Base-by-base conservation (phyloP, 441 rosid species). In the Biscutella laevigata region DNA sequence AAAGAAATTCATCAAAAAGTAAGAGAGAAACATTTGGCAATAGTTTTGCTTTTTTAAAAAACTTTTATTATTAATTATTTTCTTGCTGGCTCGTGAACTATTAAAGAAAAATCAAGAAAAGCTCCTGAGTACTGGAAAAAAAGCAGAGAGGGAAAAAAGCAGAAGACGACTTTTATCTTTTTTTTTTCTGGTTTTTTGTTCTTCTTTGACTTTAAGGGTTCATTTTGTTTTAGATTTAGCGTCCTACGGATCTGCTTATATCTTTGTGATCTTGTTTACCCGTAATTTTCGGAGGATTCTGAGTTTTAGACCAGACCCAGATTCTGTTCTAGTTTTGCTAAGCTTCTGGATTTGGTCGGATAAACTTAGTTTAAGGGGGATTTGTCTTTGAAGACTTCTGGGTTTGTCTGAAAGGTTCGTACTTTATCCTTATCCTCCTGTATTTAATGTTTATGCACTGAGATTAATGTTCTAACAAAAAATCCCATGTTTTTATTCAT, bases 11-110 rank as follows among this genome's bases (percentile, higher is more conserved):
- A 58, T 8, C 9, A 5, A 32, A 24, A 48, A 28, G 45, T 38
- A 59, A 49, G 11, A 13, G 4, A 6, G 46, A 45, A 47, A 41
- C 47, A 37, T 28, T 46, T 28, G 33, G 26, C 2, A 20, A 30
- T 40, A 47, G 38, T 17, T 47, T 40, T 5, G 19, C 19, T 19
- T 39, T 4, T 19, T 39, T 39, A 19, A n/a, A n/a, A n/a, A n/a
- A n/a, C n/a, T n/a, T 19, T 65, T 43, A 37, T 52, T 36, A 5
- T 58, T 52, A 57, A 57, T 30, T 43, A 30, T 52, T 66, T 51
- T 22, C 65, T 59, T 53, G 61, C 57, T 66, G 66, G 11, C 71
- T 59, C 65, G 70, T 59, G 70, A 59, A 51, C 43, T 43, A 43
- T 43, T 44, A 53, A 66, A 52, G 45, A 59, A 46, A 53, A 44